A percentile compares a stretch with the other conserved stretches of the same genome.
Conservation (phyloP, 176 grass and related monocot species). For the Oryza rufipogon region DNA sequence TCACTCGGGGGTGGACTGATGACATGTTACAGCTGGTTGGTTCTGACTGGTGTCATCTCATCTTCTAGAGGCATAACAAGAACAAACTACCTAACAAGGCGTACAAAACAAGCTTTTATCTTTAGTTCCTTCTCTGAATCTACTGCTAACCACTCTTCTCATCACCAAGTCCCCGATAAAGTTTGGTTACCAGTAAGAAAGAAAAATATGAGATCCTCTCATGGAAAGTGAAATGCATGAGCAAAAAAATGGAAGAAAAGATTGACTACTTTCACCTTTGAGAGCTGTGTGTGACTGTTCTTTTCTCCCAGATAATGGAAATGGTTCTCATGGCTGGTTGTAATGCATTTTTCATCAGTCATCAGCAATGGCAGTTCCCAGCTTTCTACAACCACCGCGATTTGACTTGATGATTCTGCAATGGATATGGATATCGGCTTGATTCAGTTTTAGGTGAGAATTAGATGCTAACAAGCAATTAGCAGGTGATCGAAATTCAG, state of each 20-base stretch:
- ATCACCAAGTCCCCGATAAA: neutral
- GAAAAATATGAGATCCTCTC: neutral
- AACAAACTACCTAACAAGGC: slow-evolving; percentile 20
- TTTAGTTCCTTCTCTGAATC: slow-evolving; percentile 33
- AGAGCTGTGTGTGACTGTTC: neutral
- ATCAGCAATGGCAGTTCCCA: slow-evolving; percentile 1
- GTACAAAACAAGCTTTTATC: slow-evolving; percentile 35
- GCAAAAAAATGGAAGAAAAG: neutral
- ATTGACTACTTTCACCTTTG: slow-evolving; percentile 16
- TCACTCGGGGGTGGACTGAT: slow-evolving; percentile 8
- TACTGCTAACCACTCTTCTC: slow-evolving; percentile 44
- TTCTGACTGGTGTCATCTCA: slow-evolving; percentile 28
- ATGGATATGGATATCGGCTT: neutral
- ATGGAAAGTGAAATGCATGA: neutral
- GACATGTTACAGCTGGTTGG: slow-evolving; percentile 31
- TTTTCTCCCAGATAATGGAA: neutral
- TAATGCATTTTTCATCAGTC: slow-evolving; percentile 29
- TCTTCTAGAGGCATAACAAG: slow-evolving; percentile 34
- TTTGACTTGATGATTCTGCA: neutral
- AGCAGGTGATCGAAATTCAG: slow-evolving; percentile 4
- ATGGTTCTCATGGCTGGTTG: neutral
- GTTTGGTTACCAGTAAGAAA: slow-evolving; percentile 16
- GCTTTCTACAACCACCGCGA: slow-evolving; percentile 40
- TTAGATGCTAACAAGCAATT: slow-evolving; percentile 6
- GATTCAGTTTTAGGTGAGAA: slow-evolving; percentile 1